Base-by-base conservation (phyloP, 1,284 basidiomycete species). In the Pseudozyma sp. region DNA sequence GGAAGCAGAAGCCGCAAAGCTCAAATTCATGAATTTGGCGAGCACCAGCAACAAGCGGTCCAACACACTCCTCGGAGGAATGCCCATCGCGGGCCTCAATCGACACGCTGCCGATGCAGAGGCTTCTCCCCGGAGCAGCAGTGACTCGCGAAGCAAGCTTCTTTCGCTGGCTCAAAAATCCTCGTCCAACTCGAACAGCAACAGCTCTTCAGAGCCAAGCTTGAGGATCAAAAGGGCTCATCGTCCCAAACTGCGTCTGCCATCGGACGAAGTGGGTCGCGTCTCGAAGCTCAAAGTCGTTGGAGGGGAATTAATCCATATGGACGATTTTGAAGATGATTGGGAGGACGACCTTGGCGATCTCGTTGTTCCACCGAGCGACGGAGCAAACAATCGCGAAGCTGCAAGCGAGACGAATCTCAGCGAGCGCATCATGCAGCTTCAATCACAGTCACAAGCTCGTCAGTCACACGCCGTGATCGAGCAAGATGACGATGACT, bases 201-300 rank as follows among this genome's bases (percentile, higher is more conserved):
- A 19, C 43, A 13, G 17, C 8, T 19, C 33, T n/a, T 11, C 43
- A 1, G 64, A 56, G 17, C 69, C 56, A 0, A 68, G 31, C n/a
- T 39, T 73, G 24, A 63, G 50, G 14, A 35, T 73, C 54, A 60
- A 60, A 9, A 60, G 49, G 17, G 24, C 53, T 4, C 70, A 73
- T 33, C 52, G 70, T 7, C 70, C 70, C 30, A 73, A 73, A 30
- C 50, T 73, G 3, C 55, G 64, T 13, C 45, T 60, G 9, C 65
- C 70, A 0, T 14, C 43, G 30, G 13, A 55, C 13, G 56, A 63
- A 35, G 43, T 42, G 9, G 47, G 47, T 7, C 29, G 33, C 3
- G 33, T 37, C 13, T 51, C 66, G 2, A 53, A 45, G 2, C 44
- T 58, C 24, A 68, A 50, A 19, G 68, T 66, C 5, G 54, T 73